Conservation (phyloP, 2,329 filamentous ascomycete species). For the Fusarium clavum region DNA sequence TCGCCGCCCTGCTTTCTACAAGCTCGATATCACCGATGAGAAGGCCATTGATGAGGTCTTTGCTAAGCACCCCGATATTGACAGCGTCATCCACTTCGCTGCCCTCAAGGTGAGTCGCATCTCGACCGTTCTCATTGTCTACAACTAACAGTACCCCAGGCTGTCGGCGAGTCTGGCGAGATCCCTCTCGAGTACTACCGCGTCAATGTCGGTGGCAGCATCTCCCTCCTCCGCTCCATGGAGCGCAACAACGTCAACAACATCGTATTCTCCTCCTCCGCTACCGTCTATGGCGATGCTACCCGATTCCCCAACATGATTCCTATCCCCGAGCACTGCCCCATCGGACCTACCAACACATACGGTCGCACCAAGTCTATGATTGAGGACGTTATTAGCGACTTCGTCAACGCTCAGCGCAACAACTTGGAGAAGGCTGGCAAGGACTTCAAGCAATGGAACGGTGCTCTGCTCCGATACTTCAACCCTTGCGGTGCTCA, state of each 20-base stretch:
- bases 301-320: constrained; percentile 98
- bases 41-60: constrained; percentile 87
- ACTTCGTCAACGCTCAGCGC: constrained; percentile 88
- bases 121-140: not conserved
- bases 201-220: constrained; percentile 94
- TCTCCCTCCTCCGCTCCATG: constrained; percentile 89
- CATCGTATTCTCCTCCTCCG: constrained; percentile 98
- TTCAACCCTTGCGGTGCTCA: constrained; percentile 98
- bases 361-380: constrained; percentile 97
- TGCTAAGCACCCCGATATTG: constrained; percentile 87
- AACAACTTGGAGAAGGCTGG: constrained; percentile 84
- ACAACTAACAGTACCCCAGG: constrained; percentile 62
- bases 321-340: constrained; percentile 96
- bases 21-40: constrained; percentile 90
- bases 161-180: constrained; percentile 93
- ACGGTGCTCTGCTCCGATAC: constrained; percentile 92
- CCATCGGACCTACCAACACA: constrained; percentile 94
- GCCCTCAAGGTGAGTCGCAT: constrained; percentile 81
- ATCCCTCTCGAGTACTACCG: constrained; percentile 98
- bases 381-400: constrained; percentile 91
- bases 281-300: constrained; percentile 97
- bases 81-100: constrained; percentile 99
- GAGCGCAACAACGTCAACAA: constrained; percentile 89
- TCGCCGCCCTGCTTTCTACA: constrained; percentile 85
- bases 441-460: constrained; percentile 84